Percentiles rank a stretch among this genome's conserved stretches.
phyloP scores from a whole-genome alignment of 257 asterid genomes.

The Osmanthus fragrans region DNA sequence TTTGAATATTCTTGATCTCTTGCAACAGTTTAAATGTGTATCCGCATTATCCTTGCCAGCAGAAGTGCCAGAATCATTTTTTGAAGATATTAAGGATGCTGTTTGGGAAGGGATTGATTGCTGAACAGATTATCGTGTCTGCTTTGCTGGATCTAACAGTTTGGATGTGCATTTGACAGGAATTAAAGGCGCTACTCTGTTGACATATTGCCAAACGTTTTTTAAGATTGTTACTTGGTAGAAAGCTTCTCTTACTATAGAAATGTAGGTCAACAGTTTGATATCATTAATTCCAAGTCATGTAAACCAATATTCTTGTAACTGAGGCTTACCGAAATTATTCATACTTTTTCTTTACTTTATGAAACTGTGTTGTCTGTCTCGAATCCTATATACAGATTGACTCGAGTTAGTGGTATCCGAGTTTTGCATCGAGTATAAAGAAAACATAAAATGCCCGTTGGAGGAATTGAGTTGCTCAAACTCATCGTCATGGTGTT shows the following conservation, averaged over 20 bases:
- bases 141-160: not conserved
- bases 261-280: not conserved
- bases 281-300: not conserved
- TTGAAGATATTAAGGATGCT: conserved; percentile 23
- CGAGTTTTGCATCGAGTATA: not conserved
- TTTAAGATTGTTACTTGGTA: not conserved
- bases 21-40: conserved; percentile 72
- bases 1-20: not conserved
- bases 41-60: conserved; percentile 39
- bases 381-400: not conserved
- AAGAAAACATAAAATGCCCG: not conserved
- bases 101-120: not conserved
- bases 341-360: not conserved
- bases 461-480: not conserved
- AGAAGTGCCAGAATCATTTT: conserved; percentile 39
- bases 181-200: not conserved
- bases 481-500: not conserved
- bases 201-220: not conserved
- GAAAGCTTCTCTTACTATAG: not conserved
- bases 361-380: not conserved
- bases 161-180: not conserved
- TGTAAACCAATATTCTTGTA: not conserved
- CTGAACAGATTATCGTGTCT: not conserved
- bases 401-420: not conserved
- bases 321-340: not conserved